Evolutionary conservation across 768 basidiomycete species (phyloP), one percentile per base, ranked within the genome.

Genomic region (Boletus rubroflammeus): DNA sequence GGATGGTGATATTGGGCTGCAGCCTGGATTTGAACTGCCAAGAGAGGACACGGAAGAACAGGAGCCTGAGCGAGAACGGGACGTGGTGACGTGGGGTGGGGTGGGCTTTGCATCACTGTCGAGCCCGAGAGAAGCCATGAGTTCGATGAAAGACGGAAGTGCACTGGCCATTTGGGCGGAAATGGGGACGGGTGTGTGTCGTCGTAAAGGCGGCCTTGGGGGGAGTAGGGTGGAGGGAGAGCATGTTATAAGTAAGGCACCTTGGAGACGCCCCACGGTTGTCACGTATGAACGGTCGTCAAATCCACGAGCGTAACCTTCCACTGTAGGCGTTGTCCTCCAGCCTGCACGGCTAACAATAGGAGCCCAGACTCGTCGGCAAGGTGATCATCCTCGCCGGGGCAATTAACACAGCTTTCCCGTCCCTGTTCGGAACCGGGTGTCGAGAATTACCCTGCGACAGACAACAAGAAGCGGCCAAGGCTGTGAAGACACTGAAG

Each of bases 81-180:
- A 38, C 5, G 51, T 31, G 35, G 36, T 57, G 57, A 68, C 58
- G 56, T 60, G 62, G 61, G 72, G 50, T 44, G 73, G 62, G 25
- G 67, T 60, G 58, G 67, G 58, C 44, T 73, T 69, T 50, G 73
- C 44, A 29, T 70, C 60, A 60, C 79, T 78, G 60, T 88, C 82
- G 70, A 92, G 77, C 59, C 88, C 90, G 61, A 93, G 77, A 56
- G 90, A 82, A 58, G 82, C 82, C 88, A 93, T 90, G 68, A 93
- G 86, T 74, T 91, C 85, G 54, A 90, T 84, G 69, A 93, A 93
- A 53, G 90, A 91, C 65, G 90, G 90, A 63, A 92, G 84, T 64
- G 87, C 72, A 67, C 65, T 51, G 35, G 85, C 75, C 85, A 86
- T 89, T 63, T 67, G 61, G 62, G 61, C 62, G 61, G 61, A 70